Evolutionary conservation across 805 yeast species (phyloP).

Genomic region (Ogataea haglerorum): DNA sequence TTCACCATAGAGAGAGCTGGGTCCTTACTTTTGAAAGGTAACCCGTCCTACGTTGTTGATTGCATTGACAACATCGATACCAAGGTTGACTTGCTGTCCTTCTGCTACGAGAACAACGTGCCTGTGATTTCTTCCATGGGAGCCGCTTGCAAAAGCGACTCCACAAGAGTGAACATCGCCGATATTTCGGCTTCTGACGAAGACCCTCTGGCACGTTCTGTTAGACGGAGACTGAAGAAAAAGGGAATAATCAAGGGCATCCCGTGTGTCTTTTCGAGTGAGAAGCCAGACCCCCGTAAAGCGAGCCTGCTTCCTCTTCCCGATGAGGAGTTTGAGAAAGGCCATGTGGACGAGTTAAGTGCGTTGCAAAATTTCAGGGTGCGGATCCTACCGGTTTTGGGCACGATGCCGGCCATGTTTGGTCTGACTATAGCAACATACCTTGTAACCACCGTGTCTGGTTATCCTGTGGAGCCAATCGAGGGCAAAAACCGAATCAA

Average conservation of each 20-base stretch:
- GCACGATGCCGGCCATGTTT: constrained; percentile 96
- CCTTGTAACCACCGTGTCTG: constrained; percentile 73
- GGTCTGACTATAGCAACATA: constrained; percentile 88
- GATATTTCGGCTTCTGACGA: constrained; percentile 90
- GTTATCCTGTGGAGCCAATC: constrained; percentile 86
- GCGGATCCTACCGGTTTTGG: constrained; percentile 90
- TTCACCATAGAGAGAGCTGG: constrained; percentile 71
- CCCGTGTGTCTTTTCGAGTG: constrained; percentile 88
- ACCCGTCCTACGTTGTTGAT: constrained; percentile 81
- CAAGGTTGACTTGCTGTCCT: constrained; percentile 85
- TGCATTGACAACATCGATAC: constrained; percentile 97
- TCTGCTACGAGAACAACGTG: constrained; percentile 56
- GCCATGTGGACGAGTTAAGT: constrained; percentile 81
- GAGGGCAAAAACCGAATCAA: constrained; percentile 88
- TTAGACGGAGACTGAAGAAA: constrained; percentile 77
- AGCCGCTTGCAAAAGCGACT: constrained; percentile 95
- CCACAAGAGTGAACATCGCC: constrained; percentile 83
- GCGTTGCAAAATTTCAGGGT: constrained; percentile 90
- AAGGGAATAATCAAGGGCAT: constrained; percentile 74
- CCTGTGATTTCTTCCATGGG: constrained; percentile 92
- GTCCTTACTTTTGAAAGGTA: constrained; percentile 50
- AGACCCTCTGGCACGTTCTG: constrained; percentile 87
- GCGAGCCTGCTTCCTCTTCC: constrained; percentile 84
- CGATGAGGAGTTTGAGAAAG: constrained; percentile 74
- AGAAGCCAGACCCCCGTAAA: constrained; percentile 94